phyloP scores from a whole-genome alignment of 305 asterid species.

The Stenogyne calaminthoides region DNA sequence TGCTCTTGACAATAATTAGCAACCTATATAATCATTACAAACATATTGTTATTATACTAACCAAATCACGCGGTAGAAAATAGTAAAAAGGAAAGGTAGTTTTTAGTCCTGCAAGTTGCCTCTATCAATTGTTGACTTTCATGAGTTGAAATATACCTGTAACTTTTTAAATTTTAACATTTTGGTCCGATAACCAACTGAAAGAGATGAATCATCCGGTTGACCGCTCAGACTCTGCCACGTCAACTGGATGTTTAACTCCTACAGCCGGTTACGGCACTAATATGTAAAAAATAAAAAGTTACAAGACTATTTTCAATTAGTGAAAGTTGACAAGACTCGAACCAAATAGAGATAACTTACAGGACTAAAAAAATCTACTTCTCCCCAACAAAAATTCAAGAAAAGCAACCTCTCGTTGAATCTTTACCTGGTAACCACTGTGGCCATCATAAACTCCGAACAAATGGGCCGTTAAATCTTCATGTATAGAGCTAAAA shows the following conservation, averaged over 20 bases:
- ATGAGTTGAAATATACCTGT: neutral
- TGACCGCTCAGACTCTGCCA: neutral
- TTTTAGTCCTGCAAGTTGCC: neutral
- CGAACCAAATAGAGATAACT: too few relatives aligned
- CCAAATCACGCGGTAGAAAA: neutral
- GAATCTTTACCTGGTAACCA: slow-evolving; percentile 68
- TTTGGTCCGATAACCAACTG: neutral
- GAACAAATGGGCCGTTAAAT: slow-evolving; percentile 55
- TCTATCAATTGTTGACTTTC: neutral
- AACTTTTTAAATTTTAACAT: neutral
- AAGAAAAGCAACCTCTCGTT: neutral
- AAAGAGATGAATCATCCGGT: neutral
- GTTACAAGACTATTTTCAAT: too few relatives aligned
- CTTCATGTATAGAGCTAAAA: slow-evolving; percentile 42
- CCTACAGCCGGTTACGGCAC: neutral
- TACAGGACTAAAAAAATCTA: neutral
- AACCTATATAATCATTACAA: slow-evolving; percentile 48
- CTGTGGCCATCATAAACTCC: slow-evolving; percentile 97
- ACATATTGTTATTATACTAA: neutral
- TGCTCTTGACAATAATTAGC: slow-evolving; percentile 75
- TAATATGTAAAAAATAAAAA: too few relatives aligned
- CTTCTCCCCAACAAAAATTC: neutral
- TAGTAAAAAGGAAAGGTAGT: neutral
- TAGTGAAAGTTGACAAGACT: neutral
- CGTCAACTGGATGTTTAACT: neutral